phyloP scores from a whole-genome alignment of 2,329 filamentous ascomycete genomes.

The Sarocladium oryzae region DNA sequence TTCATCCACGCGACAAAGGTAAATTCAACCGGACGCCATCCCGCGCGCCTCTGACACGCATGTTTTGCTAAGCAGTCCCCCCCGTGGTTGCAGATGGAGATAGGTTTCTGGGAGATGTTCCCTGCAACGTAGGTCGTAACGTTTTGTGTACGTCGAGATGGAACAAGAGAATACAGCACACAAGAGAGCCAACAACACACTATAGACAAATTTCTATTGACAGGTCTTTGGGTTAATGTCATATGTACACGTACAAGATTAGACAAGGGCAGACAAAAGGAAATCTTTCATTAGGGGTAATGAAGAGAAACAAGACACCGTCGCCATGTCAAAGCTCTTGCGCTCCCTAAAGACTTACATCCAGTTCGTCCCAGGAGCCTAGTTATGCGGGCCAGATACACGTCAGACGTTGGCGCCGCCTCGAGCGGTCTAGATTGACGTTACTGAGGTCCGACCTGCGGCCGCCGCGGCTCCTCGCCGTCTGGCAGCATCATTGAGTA shows the following conservation, averaged over 20 bases:
- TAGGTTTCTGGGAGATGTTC: slow-evolving; percentile 50
- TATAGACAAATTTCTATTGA: slow-evolving; percentile 5
- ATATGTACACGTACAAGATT: slow-evolving; percentile 2
- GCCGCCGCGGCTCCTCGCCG: slow-evolving; percentile 34
- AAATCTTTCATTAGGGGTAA: not conserved
- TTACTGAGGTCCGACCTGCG: not conserved
- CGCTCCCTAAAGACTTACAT: not conserved
- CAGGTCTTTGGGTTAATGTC: no score
- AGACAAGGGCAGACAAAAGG: not conserved
- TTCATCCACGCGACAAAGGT: slow-evolving; percentile 86
- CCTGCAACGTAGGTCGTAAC: slow-evolving; percentile 21
- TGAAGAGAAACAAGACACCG: not conserved
- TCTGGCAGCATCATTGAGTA: slow-evolving; percentile 46
- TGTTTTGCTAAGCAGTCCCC: slow-evolving; percentile 6
- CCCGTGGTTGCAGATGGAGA: slow-evolving; percentile 38
- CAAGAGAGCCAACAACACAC: not conserved
- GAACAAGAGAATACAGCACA: not conserved
- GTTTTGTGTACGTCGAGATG: not conserved
- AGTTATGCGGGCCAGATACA: no score
- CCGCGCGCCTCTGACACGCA: not conserved
- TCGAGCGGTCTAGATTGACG: no score
- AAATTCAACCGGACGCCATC: slow-evolving; percentile 8
- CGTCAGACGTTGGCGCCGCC: no score
- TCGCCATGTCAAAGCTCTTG: slow-evolving; percentile 4
- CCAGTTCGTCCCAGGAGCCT: not conserved